Percentiles rank a stretch among this genome's conserved stretches.
Evolutionary conservation across 768 basidiomycete genomes (phyloP).

Genomic region (Pluteus cervinus): DNA sequence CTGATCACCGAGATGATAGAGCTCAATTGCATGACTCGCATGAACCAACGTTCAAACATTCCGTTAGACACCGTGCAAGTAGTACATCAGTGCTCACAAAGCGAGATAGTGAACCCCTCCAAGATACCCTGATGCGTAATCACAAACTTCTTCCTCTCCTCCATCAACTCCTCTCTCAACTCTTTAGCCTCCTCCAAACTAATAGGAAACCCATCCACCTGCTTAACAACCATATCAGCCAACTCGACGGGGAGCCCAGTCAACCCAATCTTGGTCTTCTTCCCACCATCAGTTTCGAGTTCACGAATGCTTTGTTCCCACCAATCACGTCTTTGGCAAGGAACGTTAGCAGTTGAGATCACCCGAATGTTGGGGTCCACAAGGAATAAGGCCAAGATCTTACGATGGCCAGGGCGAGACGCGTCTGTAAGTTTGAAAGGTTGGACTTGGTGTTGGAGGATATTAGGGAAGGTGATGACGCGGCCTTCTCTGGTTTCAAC

Average conservation of each 20-base stretch:
- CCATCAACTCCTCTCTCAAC: slow-evolving; percentile 17
- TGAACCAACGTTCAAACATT: too few relatives aligned
- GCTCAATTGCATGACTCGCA: too few relatives aligned
- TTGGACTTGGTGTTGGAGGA: slow-evolving; percentile 24
- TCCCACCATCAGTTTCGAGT: slow-evolving; percentile 5
- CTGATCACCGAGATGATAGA: too few relatives aligned
- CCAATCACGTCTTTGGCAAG: slow-evolving; percentile 20
- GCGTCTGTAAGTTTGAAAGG: slow-evolving; percentile 25
- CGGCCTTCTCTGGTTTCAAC: slow-evolving; percentile 20
- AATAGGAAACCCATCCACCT: slow-evolving; percentile 17
- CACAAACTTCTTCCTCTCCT: slow-evolving; percentile 17
- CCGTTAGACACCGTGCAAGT: too few relatives aligned
- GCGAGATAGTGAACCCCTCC: slow-evolving; percentile 7
- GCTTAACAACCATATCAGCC: slow-evolving; percentile 11
- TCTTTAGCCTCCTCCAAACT: slow-evolving; percentile 16
- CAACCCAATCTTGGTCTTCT: too few relatives aligned
- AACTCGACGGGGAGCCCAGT: slow-evolving; percentile 20
- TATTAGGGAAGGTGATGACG: slow-evolving; percentile 26
- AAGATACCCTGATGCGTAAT: slow-evolving; percentile 8
- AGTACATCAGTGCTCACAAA: slow-evolving; percentile 17
- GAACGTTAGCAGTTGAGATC: slow-evolving; percentile 19
- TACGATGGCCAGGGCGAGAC: slow-evolving; percentile 28
- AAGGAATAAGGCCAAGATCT: slow-evolving; percentile 31
- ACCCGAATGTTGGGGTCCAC: slow-evolving; percentile 22
- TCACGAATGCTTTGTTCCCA: slow-evolving; percentile 11